Evolutionary conservation across 345 rosid species (phyloP).

Genomic region (Theobroma cacao): DNA sequence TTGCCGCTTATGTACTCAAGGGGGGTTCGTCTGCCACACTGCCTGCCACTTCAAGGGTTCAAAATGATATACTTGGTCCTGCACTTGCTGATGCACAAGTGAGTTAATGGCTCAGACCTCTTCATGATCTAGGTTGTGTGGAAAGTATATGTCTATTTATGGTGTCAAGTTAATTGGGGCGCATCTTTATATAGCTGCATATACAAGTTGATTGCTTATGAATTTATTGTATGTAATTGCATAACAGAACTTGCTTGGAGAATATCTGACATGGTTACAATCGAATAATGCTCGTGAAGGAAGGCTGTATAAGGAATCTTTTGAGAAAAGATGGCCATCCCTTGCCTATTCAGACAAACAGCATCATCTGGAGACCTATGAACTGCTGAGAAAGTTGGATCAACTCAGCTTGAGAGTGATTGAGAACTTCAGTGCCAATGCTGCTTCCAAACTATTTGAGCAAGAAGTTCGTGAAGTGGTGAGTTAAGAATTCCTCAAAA

Average conservation of each 20-base stretch:
- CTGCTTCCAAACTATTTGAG: slow-evolving; percentile 63
- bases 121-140: not conserved
- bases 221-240: not conserved
- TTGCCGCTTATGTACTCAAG: slow-evolving; percentile 50
- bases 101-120: slow-evolving; percentile 29
- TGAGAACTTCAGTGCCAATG: slow-evolving; percentile 52
- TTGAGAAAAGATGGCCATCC: slow-evolving; percentile 71
- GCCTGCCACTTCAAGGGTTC: slow-evolving; percentile 61
- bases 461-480: slow-evolving; percentile 80
- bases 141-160: not conserved
- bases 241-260: slow-evolving; percentile 66
- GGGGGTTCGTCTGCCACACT: slow-evolving; percentile 48
- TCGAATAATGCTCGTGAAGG: slow-evolving; percentile 66
- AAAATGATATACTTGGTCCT: slow-evolving; percentile 71
- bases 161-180: not conserved
- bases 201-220: not conserved
- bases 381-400: slow-evolving; percentile 44
- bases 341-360: slow-evolving; percentile 36
- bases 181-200: not conserved
- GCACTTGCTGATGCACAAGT: slow-evolving; percentile 73
- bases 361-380: slow-evolving; percentile 42
- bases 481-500: slow-evolving; percentile 24
- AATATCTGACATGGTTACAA: slow-evolving; percentile 64
- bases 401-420: slow-evolving; percentile 54
- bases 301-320: slow-evolving; percentile 61